phyloP scores from a whole-genome alignment of 2,329 filamentous ascomycete genomes.

The Dendryphion nanum region DNA sequence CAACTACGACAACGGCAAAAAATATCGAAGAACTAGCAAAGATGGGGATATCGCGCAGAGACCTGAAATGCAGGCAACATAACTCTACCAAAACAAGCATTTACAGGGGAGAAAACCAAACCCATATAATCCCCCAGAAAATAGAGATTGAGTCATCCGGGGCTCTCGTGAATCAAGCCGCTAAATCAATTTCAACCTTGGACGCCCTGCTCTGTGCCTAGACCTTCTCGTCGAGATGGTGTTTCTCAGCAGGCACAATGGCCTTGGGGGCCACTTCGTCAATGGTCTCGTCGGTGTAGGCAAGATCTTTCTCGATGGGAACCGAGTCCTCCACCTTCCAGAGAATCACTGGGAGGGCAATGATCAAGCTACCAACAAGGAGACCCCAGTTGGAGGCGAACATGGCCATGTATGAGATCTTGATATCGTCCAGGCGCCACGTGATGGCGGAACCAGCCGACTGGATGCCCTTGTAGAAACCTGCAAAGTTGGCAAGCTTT shows the following conservation, averaged over 20 bases:
- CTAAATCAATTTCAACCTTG: background rate
- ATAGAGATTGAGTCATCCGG: no score
- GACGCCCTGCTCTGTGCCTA: no score
- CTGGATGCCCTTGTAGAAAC: conserved; percentile 84
- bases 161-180: background rate
- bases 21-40: no score
- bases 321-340: conserved; percentile 74
- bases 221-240: conserved; percentile 26
- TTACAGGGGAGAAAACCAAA: conserved; percentile 17
- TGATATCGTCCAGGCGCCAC: conserved; percentile 62
- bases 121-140: no score
- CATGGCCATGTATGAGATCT: conserved; percentile 61
- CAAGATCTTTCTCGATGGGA: conserved; percentile 64
- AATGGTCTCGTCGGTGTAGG: conserved; percentile 76
- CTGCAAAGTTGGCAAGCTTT: conserved; percentile 83
- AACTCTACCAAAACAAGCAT: conserved; percentile 19
- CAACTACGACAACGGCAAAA: no score
- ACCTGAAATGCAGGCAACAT: conserved; percentile 17
- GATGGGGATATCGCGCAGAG: conserved; percentile 20
- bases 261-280: conserved; percentile 59
- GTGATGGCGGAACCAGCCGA: conserved; percentile 75
- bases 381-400: conserved; percentile 76
- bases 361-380: conserved; percentile 65
- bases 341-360: conserved; percentile 75
- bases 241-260: conserved; percentile 9